A percentile compares a stretch with the other conserved stretches of the same genome.
Evolutionary conservation across 1,139 yeast genomes (phyloP).

Genomic region (Taiozyma sp.): DNA sequence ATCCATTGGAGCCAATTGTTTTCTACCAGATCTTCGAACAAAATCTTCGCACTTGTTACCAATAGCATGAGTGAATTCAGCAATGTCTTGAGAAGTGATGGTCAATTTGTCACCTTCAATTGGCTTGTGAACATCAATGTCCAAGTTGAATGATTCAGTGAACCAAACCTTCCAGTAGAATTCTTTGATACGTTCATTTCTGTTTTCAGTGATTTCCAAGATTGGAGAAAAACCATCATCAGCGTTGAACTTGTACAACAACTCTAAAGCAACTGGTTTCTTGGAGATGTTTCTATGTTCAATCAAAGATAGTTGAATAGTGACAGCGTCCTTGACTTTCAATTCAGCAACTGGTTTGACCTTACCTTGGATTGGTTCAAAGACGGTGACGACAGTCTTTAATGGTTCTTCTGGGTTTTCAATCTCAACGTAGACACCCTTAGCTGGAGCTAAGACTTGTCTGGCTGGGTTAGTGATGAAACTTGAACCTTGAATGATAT

Average conservation of each 20-base stretch:
- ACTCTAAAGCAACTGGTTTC: constrained; percentile 65
- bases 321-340: constrained; percentile 39
- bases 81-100: constrained; percentile 71
- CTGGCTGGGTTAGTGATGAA: constrained; percentile 76
- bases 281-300: constrained; percentile 86
- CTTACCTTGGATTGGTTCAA: constrained; percentile 70
- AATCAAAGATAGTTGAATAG: constrained; percentile 67
- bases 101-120: constrained; percentile 59
- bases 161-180: constrained; percentile 99
- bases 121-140: constrained; percentile 62
- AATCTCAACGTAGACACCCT: constrained; percentile 61
- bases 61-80: constrained; percentile 94
- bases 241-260: constrained; percentile 76
- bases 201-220: constrained; percentile 80
- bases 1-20: constrained; percentile 95
- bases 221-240: constrained; percentile 93
- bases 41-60: constrained; percentile 97
- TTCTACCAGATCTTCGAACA: constrained; percentile 81
- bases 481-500: constrained; percentile 80
- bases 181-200: constrained; percentile 89
- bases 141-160: constrained; percentile 60
- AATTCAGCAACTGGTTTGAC: constrained; percentile 64
- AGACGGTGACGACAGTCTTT: constrained; percentile 58
- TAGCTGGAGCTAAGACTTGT: constrained; percentile 72
- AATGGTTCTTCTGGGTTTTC: constrained; percentile 42